Evolutionary conservation across 2,329 filamentous ascomycete genomes (phyloP), one percentile per base, ranked within the genome.

Genomic region (Sporothrix sp.): DNA sequence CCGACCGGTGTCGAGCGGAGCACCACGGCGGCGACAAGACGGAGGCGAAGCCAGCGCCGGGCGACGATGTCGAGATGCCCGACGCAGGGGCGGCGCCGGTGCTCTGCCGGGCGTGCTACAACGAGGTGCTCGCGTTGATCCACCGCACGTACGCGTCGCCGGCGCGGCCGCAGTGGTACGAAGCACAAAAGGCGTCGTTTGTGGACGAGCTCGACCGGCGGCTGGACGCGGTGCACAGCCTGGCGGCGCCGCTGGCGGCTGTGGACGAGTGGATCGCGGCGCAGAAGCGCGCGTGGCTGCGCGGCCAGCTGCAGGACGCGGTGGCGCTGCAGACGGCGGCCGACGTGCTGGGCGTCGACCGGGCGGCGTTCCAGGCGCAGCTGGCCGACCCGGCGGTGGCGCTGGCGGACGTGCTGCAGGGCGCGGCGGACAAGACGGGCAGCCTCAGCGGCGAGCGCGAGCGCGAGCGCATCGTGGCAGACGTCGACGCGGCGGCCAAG

Each of bases 201-300:
- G 63, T 78, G 20, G 65, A 68, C 48, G 72, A 74, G 50, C 65
- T 80, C 10, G 72, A 74, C 54, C 61, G 62, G 40, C 59, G 77
- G 40, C 72, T 80, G 54, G 61, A 71, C 5, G 70, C 73, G 46
- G 73, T 71, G 47, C 71, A 68, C 56, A 63, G 67, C 14, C 63
- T 68, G 55, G 67, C 68, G 39, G 59, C 66, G n/a, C 66, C 68
- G 47, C 61, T 78, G 11, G 63, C 66, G 37, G 63, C 60, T 16
- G 70, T 80, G 36, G 75, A 79, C 56, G 66, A 68, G 20, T 70
- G 70, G 53, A 71, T 80, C 57, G 64, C 66, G 9, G 68, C 68
- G 25, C 75, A 78, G 59, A 76, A 75, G 58, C 68, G 69, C 53
- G 68, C 68, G 10, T 79, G 76, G 75, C 75, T 58, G 49, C 25